Evolutionary conservation across 148 eudicot species (phyloP), one percentile per base, ranked within the genome.

Genomic region (Fagopyrum homotropicum): DNA sequence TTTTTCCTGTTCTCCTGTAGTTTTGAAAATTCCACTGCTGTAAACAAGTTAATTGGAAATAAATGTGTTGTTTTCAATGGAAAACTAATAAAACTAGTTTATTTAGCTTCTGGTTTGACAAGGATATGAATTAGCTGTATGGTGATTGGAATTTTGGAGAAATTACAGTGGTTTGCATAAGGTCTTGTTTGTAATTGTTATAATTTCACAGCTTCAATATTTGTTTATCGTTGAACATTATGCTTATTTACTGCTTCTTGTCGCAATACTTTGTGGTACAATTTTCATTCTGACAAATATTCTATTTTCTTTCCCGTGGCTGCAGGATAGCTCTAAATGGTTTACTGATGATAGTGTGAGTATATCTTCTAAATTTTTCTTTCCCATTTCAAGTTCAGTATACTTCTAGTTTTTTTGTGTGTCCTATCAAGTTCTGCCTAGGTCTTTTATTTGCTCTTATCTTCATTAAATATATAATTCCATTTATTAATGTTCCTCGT

Each of bases 301-400:
- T 50, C 44, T 45, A 48, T 57, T 7, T 74, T 7, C 43, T 70
- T 75, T 11, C 64, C 15, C 81, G 52, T 59, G 54, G 55, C 29
- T 81, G 74, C 90, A 87, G 90, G 88, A 78, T 70, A 83, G 49
- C 74, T 78, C 79, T 73, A 83, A 66, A 68, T 87, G 88, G 88
- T 85, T 87, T 81, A 85, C 78, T 57, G 66, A 69, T 50, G 72
- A 69, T 50, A 74, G 69, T 72, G 90, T 87, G 79, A 87, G 90
- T 87, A 69, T 74, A 51, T 79, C 75, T 75, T 84, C 72, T 9
- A 19, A 15, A 19, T 29, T 40, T 30, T 30, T 43, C 9, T 40
- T 43, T 43, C 71, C 11, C 43, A 35, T 66, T 15, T 35, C 14
- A 46, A 45, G 11, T 35, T 64, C 35, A 12, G 5, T 43, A 45